These are phyloP conservation scores for Emmonsia crescens DNA, from an alignment of 2,329 filamentous ascomycete species.

Conservation along the genomic window DNA sequence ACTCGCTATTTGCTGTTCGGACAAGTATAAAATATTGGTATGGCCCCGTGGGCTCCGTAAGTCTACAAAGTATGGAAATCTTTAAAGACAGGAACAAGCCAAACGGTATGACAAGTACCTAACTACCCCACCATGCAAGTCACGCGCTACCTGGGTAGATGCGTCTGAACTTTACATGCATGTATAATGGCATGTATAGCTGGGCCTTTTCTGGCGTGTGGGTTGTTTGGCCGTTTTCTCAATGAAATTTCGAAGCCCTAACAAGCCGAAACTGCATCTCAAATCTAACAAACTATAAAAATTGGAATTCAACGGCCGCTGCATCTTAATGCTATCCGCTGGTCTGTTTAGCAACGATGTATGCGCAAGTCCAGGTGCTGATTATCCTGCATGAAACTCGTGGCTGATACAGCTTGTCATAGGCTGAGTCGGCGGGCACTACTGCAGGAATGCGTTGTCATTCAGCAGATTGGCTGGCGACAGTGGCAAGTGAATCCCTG, in stretches of 20 bases:
- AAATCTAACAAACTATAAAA: background rate
- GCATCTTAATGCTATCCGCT: background rate
- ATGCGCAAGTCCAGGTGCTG: background rate
- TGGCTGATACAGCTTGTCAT: background rate
- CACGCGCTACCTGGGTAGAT: background rate
- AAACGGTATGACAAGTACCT: background rate
- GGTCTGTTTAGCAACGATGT: background rate
- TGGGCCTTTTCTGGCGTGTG: background rate
- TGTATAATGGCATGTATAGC: background rate
- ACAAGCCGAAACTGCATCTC: background rate
- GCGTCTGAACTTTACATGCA: background rate
- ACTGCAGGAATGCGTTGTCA: slow-evolving; percentile 4
- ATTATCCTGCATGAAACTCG: background rate
- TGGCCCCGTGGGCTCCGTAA: background rate
- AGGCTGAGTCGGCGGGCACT: background rate
- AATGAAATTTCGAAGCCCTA: background rate
- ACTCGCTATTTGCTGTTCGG: background rate
- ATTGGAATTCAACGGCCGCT: background rate
- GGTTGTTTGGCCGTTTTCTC: background rate
- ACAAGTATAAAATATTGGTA: background rate
- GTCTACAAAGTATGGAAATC: background rate
- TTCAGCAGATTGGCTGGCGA: background rate
- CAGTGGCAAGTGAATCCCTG: background rate
- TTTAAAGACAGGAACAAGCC: slow-evolving; percentile 4
- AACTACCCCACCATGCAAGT: slow-evolving; percentile 3